Base-by-base conservation (phyloP, 1,284 basidiomycete species). In the Cryptococcus floricola region DNA sequence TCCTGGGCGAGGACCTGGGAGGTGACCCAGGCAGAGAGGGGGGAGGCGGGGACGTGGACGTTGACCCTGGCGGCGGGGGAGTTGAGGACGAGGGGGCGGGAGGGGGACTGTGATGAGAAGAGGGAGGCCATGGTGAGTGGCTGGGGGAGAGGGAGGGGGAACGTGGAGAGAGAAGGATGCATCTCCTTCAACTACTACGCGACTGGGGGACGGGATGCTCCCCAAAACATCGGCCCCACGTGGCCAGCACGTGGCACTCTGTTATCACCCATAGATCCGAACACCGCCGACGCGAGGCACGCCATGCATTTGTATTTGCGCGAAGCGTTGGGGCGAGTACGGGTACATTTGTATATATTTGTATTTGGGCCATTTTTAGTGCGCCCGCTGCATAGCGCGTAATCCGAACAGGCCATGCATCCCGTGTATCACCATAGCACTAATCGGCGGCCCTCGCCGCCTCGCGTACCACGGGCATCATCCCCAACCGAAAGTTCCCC, bases 1-100 rank as follows among this genome's bases (percentile, higher is more conserved):
- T 91, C 88, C 68, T 93, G 90, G 72, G 88, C 82, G 60, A 93
- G 83, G 67, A 91, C 85, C 77, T 92, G 89, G 54, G 90, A 90
- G 51, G 85, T 83, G 68, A 91, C 88, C 91, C 91, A 94, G 75
- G 72, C 72, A 53, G 91, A 85, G 71, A 90, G 84, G 62, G 80
- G 69, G 41, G 81, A 80, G 18, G 88, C 86, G 48, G 89, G 86
- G 60, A 94, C 88, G 57, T 88, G 90, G 73, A 95, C 85, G 61
- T 87, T 86, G 63, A 94, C 68, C 14, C 77, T 64, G 8, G 73
- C 70, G 42, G 64, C 50, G 43, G 68, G 61, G 48, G 75, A 73
- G 62, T 79, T 77, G 44, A 79, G 68, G 53, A 78, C 76, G 59
- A 79, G 72, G 27, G 77, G 76, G 55, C 77, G 73, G 53, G 72